Evolutionary conservation across 2,329 filamentous ascomycete genomes (phyloP).

Genomic region (Dothistroma septosporum): DNA sequence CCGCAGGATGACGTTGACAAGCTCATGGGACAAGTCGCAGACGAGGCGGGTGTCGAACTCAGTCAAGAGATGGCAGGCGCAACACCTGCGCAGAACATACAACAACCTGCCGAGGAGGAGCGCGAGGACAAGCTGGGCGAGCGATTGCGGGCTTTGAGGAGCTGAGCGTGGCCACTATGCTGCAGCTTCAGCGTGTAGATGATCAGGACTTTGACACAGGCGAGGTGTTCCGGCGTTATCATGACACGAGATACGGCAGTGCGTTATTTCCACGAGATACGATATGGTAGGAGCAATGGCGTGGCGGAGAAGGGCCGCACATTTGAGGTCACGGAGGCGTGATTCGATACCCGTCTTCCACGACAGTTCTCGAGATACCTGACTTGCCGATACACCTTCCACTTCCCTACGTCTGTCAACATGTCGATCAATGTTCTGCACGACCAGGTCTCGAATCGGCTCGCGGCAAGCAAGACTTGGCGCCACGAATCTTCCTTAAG

Average conservation of each 20-base stretch:
- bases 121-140: constrained; percentile 70
- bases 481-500: not conserved
- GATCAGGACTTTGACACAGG: constrained; percentile 1
- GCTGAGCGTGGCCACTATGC: constrained; percentile 22
- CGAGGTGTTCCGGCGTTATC: not conserved
- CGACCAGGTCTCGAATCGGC: not conserved
- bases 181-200: not conserved
- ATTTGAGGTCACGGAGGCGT: not conserved
- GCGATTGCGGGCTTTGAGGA: constrained; percentile 53
- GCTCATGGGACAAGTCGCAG: constrained; percentile 77
- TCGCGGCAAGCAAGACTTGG: not conserved
- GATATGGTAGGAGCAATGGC: not conserved
- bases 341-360: not conserved
- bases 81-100: constrained; percentile 50
- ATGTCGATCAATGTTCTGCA: not conserved
- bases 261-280: not conserved
- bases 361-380: not conserved
- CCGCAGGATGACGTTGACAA: constrained; percentile 83
- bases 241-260: not conserved
- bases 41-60: constrained; percentile 81
- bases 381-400: not conserved
- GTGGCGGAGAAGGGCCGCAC: not conserved
- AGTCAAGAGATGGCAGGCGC: constrained; percentile 66
- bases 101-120: constrained; percentile 62
- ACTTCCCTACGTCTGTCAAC: not conserved